Evolutionary conservation across 2,329 filamentous ascomycete species (phyloP).

Genomic region (Diplocarpon rosae): DNA sequence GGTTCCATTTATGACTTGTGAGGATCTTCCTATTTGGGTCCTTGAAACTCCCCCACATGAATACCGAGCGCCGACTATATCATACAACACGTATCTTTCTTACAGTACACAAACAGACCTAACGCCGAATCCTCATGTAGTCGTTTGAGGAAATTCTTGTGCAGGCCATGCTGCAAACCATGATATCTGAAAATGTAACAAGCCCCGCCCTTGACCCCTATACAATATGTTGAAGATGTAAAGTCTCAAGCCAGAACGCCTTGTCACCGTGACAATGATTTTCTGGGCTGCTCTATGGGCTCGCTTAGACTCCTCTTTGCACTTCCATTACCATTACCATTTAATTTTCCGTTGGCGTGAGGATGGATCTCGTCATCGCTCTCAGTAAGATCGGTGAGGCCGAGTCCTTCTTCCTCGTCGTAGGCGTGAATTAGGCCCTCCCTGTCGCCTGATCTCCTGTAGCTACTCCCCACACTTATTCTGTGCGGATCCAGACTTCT

Average conservation of each 20-base stretch:
- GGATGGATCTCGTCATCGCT: constrained; percentile 47
- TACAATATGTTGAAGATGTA: constrained; percentile 17
- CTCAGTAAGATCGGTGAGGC: constrained; percentile 67
- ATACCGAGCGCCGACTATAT: constrained; percentile 11
- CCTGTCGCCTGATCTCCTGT: constrained; percentile 50
- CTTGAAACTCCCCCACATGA: constrained; percentile 1
- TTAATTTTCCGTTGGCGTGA: constrained; percentile 21
- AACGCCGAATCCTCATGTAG: constrained; percentile 19
- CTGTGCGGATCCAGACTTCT: constrained; percentile 55
- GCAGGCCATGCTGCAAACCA: constrained; percentile 15
- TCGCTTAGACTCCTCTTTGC: constrained; percentile 23
- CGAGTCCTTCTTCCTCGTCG: constrained; percentile 75
- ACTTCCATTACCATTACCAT: constrained; percentile 28
- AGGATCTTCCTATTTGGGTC: constrained; percentile 5
- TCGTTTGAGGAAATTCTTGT: constrained; percentile 16
- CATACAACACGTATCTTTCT: constrained; percentile 16
- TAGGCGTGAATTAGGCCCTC: constrained; percentile 81
- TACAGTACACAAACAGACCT: constrained; percentile 11
- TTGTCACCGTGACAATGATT: constrained; percentile 19
- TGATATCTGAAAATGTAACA: constrained; percentile 5
- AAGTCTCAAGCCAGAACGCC: constrained; percentile 5
- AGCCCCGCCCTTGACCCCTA: constrained; percentile 12
- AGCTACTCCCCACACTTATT: constrained; percentile 49
- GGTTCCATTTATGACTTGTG: constrained; percentile 2
- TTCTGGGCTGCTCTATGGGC: constrained; percentile 17